Evolutionary conservation across 2,329 filamentous ascomycete genomes (phyloP).

Genomic region (Exophiala sp.): DNA sequence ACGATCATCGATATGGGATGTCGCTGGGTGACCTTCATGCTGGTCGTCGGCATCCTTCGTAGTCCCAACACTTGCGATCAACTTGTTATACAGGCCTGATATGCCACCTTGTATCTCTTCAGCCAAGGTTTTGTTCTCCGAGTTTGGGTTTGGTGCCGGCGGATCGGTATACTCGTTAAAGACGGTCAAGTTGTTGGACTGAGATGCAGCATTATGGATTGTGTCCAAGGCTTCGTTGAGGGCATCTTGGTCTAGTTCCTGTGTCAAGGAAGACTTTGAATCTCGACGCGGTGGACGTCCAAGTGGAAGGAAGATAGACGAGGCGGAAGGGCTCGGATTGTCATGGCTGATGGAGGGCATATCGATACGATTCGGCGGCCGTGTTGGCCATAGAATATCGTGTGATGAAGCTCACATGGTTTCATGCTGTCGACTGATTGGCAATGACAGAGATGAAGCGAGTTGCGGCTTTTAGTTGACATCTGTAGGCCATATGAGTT

Average conservation of each 20-base stretch:
- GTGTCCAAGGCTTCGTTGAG: slow-evolving; percentile 73
- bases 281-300: slow-evolving; percentile 39
- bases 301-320: slow-evolving; percentile 42
- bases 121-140: slow-evolving; percentile 64
- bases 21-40: slow-evolving; percentile 15
- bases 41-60: slow-evolving; percentile 45
- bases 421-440: slow-evolving; percentile 15
- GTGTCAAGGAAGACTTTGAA: slow-evolving; percentile 47
- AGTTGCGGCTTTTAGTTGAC: too few species aligned
- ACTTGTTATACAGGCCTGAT: slow-evolving; percentile 79
- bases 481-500: too few species aligned
- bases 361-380: slow-evolving; percentile 13
- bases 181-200: slow-evolving; percentile 75
- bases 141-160: slow-evolving; percentile 55
- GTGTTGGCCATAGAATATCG: slow-evolving; percentile 13
- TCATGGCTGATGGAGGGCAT: slow-evolving; percentile 23
- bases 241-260: slow-evolving; percentile 63
- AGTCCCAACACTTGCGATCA: slow-evolving; percentile 74
- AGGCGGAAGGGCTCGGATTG: slow-evolving; percentile 41
- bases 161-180: slow-evolving; percentile 79
- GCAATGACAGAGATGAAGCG: neutral
- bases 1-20: slow-evolving; percentile 17
- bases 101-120: slow-evolving; percentile 78
- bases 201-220: slow-evolving; percentile 84
- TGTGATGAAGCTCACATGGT: slow-evolving; percentile 9